Percentiles rank a stretch among this genome's conserved stretches.
Evolutionary conservation across 179 eudicot genomes (phyloP).

Genomic region (Amaranthus tricolor): DNA sequence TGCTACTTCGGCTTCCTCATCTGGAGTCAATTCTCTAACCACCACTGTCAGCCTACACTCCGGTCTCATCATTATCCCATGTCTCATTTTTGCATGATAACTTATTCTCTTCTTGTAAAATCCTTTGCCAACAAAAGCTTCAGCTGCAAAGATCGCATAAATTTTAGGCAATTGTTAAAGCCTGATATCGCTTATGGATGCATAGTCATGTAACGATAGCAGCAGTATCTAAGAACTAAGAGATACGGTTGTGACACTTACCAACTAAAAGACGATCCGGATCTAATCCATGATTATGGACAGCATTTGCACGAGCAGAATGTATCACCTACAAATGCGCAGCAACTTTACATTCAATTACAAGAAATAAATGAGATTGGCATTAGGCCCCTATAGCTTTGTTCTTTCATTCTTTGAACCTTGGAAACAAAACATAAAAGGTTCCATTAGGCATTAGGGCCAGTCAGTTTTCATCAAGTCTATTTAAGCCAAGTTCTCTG

Average conservation of each 20-base stretch:
- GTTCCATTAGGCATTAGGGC: not conserved
- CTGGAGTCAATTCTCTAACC: conserved; percentile 74
- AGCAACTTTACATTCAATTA: not conserved
- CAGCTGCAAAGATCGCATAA: conserved; percentile 48
- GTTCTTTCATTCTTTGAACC: too few species aligned
- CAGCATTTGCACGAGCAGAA: conserved; percentile 91
- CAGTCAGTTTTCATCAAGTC: not conserved
- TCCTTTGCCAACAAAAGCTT: conserved; percentile 91
- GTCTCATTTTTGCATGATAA: conserved; percentile 67
- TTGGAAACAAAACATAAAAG: not conserved
- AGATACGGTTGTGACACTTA: conserved; percentile 26
- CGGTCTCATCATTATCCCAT: conserved; percentile 60
- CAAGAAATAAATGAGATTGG: not conserved
- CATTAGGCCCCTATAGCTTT: not conserved
- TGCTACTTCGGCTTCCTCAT: conserved; percentile 84
- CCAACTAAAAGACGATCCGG: conserved; percentile 85
- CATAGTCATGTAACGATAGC: not conserved
- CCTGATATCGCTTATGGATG: not conserved
- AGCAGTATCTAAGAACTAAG: conserved; percentile 1
- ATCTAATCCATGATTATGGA: conserved; percentile 80
- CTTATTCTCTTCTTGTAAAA: conserved; percentile 48
- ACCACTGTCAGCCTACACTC: conserved; percentile 81
- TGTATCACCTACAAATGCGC: conserved; percentile 69
- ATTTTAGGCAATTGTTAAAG: not conserved
- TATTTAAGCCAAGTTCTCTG: not conserved